Conservation (phyloP, 1,139 yeast genomes). For the Sugiyamaella neomexicana region DNA sequence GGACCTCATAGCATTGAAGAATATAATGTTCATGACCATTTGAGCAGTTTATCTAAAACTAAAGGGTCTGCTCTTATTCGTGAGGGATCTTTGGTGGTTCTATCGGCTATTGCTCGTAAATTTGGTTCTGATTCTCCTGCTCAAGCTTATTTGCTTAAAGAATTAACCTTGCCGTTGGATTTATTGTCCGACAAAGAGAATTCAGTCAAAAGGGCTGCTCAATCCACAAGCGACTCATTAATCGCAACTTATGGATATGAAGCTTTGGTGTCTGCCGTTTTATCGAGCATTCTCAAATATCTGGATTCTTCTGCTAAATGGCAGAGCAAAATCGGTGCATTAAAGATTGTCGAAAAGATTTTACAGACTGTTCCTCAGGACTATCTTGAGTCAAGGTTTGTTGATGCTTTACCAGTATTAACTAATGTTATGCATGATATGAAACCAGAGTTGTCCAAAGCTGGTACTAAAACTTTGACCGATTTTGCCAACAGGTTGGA, state of each 20-base stretch:
- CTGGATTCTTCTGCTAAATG: conserved; percentile 86
- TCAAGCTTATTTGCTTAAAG: conserved; percentile 68
- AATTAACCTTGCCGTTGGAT: conserved; percentile 61
- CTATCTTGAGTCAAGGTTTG: conserved; percentile 76
- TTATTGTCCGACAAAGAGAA: conserved; percentile 81
- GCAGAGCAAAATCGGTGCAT: conserved; percentile 85
- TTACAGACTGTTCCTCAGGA: conserved; percentile 83
- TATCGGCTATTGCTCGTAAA: conserved; percentile 66
- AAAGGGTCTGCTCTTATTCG: conserved; percentile 73
- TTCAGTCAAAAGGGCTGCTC: conserved; percentile 78
- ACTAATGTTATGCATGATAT: conserved; percentile 92
- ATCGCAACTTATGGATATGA: conserved; percentile 73
- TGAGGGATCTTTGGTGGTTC: conserved; percentile 69
- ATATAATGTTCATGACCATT: conserved; percentile 65
- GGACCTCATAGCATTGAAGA: conserved; percentile 55
- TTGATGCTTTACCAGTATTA: conserved; percentile 75
- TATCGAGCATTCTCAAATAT: conserved; percentile 62
- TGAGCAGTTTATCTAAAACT: conserved; percentile 66
- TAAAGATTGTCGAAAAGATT: conserved; percentile 68
- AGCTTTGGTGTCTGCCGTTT: conserved; percentile 68
- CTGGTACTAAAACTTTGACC: conserved; percentile 69
- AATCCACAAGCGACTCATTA: conserved; percentile 55
- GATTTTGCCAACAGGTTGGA: conserved; percentile 80
- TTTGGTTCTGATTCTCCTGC: conserved; percentile 61
- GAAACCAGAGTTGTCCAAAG: conserved; percentile 92